A percentile compares a stretch with the other conserved stretches of the same genome.
Evolutionary conservation across 2,329 filamentous ascomycete species (phyloP).

Genomic region (Ophiosphaerella narmari): DNA sequence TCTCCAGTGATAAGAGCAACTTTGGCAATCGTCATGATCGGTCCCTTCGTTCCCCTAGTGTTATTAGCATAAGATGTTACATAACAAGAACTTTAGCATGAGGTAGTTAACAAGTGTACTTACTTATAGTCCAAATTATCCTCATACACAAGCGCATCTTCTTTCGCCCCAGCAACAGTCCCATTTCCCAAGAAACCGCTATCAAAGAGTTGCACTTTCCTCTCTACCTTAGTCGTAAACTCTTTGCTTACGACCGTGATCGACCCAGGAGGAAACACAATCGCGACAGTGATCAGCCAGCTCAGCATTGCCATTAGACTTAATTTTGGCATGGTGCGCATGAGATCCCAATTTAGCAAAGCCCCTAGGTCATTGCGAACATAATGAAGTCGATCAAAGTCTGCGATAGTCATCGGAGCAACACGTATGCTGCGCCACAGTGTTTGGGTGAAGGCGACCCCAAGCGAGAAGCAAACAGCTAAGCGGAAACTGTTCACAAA

Average conservation of each 20-base stretch:
- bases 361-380: neutral
- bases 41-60: neutral
- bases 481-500: constrained; percentile 5
- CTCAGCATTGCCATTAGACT: constrained; percentile 1
- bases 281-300: neutral
- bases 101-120: neutral
- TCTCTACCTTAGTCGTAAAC: neutral
- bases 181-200: constrained; percentile 2
- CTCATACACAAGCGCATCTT: neutral
- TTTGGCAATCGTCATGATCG: constrained; percentile 1
- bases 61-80: too few relatives aligned
- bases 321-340: neutral
- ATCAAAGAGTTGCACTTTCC: constrained; percentile 1
- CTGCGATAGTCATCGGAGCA: neutral
- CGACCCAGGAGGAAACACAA: constrained; percentile 5
- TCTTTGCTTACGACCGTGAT: constrained; percentile 1
- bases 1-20: constrained; percentile 1
- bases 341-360: neutral
- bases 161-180: neutral
- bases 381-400: neutral
- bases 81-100: neutral
- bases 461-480: constrained; percentile 1
- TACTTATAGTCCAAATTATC: neutral
- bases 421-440: constrained; percentile 4
- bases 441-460: constrained; percentile 6